phyloP scores from a whole-genome alignment of 1,284 basidiomycete genomes.

The Inonotus obliquus region DNA sequence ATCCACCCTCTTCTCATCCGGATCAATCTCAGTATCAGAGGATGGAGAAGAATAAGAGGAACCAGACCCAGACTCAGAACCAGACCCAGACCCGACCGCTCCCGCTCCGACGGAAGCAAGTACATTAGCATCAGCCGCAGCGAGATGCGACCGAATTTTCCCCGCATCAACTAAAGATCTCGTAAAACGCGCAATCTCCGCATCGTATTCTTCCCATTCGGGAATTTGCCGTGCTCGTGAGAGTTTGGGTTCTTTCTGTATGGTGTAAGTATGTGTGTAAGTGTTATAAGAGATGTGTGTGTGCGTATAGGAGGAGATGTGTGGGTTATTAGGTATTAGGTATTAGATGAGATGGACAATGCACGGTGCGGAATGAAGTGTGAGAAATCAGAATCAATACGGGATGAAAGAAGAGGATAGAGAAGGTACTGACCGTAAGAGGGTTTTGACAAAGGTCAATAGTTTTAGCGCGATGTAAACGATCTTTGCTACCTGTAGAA shows the following conservation, averaged over 20 bases:
- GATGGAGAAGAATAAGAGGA: no score
- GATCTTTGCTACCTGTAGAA: constrained; percentile 67
- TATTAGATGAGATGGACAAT: not conserved
- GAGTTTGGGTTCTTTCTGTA: constrained; percentile 93
- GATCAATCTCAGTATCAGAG: not conserved
- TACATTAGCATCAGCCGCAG: constrained; percentile 68
- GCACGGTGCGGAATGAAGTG: not conserved
- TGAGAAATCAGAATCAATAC: not conserved
- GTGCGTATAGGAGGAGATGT: constrained; percentile 19
- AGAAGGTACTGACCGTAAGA: constrained; percentile 61
- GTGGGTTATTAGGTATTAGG: not conserved
- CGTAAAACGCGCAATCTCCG: constrained; percentile 71
- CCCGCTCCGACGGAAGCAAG: constrained; percentile 47
- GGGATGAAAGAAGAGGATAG: not conserved
- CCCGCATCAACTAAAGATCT: constrained; percentile 62
- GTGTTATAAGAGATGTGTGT: not conserved
- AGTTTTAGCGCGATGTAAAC: constrained; percentile 76
- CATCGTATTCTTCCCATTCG: constrained; percentile 94
- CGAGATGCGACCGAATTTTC: constrained; percentile 56
- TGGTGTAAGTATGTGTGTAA: not conserved
- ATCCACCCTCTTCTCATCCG: not conserved
- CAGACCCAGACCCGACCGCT: not conserved
- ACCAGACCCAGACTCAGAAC: no score
- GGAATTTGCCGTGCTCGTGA: constrained; percentile 91
- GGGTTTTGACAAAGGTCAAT: constrained; percentile 94